Base-by-base conservation (phyloP, 2,329 filamentous ascomycete species). In the Xylaria sp. region DNA sequence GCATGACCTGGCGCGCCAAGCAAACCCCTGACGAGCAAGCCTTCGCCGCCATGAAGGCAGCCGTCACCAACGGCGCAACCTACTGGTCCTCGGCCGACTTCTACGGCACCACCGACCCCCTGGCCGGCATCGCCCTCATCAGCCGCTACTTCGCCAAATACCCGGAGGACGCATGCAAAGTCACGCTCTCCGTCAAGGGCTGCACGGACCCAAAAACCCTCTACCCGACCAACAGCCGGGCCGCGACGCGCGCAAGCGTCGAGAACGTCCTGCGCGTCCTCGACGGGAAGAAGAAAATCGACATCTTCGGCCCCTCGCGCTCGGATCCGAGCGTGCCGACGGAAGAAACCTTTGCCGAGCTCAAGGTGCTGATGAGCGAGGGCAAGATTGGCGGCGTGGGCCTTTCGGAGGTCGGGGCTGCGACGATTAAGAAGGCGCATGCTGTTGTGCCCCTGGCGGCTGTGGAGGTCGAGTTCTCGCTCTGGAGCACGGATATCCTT, bases 391-490 rank as follows among this genome's bases (percentile, higher is more conserved):
- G 58, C 10, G 60, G 55, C 23, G 46, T 76, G 5, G 71, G 72
- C 0, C 51, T 76, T 10, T 69, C 63, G 3, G 74, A 76, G 54
- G 69, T 67, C 11, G 64, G 69, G 1, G 73, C 73, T 1, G 62
- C 62, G 4, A 74, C 72, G 0, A 71, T 75, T 42, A 61, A 77
- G 48, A 75, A 76, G 59, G 80, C 78, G 30, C 74, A 77, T 54
- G 78, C 77, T 0, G 78, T 80, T 1, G 83, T 86, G 5, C 84
- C 87, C 66, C 79, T 85, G 19, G 84, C 87, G 68, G 76, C 16
- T 7, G 53, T 48, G 3, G 53, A 47, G n/a, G 53, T 30, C 30
- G 53, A 55, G 34, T 18, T 86, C 59, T 82, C 79, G n/a, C 74
- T 86, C 1, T 86, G 78, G 74, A 8, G 74, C 8, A 82, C 80